A percentile compares a stretch with the other conserved stretches of the same genome.
Conservation (phyloP, 73 alveolate genomes). For the Paramecium tetraurelia region DNA sequence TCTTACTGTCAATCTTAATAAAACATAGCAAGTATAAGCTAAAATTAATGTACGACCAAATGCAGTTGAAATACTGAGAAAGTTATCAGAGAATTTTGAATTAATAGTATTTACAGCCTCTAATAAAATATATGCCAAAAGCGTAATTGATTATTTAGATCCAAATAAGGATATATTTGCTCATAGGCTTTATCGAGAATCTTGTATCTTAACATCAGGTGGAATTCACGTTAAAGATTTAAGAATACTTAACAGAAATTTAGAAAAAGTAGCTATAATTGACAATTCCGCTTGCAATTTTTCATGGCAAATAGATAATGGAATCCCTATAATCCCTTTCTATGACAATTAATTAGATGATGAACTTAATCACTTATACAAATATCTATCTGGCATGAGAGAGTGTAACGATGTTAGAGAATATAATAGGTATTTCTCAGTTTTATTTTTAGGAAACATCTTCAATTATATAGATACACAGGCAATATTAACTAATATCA, state of each 20-base stretch:
- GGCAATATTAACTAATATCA: neutral
- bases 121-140: constrained; percentile 91
- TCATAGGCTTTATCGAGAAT: constrained; percentile 87
- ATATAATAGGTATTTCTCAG: neutral
- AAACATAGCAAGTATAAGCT: constrained; percentile 58
- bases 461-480: neutral
- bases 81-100: constrained; percentile 75
- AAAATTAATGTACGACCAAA: constrained; percentile 90
- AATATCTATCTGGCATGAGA: neutral
- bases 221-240: constrained; percentile 92
- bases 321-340: constrained; percentile 84
- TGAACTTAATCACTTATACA: constrained; percentile 65
- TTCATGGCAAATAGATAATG: constrained; percentile 85
- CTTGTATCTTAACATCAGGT: constrained; percentile 81
- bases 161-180: constrained; percentile 85
- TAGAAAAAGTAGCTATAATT: constrained; percentile 79
- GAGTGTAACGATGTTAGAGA: constrained; percentile 45
- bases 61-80: constrained; percentile 80
- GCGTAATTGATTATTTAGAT: constrained; percentile 90
- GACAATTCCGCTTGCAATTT: constrained; percentile 93
- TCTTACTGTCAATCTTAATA: constrained; percentile 10
- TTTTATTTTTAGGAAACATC: neutral
- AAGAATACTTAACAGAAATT: constrained; percentile 83
- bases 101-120: constrained; percentile 93
- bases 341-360: constrained; percentile 74